A percentile compares a stretch with the other conserved stretches of the same genome.
These are phyloP conservation scores for Ochetophila trinervis DNA, from an alignment of 306 rosid species.

Conservation along the genomic window DNA sequence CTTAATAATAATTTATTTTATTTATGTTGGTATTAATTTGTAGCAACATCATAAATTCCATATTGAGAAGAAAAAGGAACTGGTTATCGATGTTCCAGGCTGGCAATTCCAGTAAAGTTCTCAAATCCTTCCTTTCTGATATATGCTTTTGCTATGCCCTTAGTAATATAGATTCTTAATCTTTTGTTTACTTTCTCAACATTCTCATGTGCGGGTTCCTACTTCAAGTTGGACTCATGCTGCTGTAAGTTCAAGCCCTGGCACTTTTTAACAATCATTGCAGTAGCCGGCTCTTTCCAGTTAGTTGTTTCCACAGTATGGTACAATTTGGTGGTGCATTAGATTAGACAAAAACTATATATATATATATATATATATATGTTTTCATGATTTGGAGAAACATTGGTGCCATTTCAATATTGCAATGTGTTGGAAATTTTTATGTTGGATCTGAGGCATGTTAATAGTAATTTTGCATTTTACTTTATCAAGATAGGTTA, in stretches of 20 bases:
- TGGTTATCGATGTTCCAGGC: too few relatives aligned
- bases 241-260: constrained; percentile 5
- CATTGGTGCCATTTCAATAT: neutral
- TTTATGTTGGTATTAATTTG: too few relatives aligned
- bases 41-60: too few relatives aligned
- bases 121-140: neutral
- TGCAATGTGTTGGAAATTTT: neutral
- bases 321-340: constrained; percentile 4
- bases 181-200: neutral
- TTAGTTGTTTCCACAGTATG: constrained; percentile 8
- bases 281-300: constrained; percentile 1
- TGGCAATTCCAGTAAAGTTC: too few relatives aligned
- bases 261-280: neutral
- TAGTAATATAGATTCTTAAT: neutral
- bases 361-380: too few relatives aligned
- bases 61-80: too few relatives aligned
- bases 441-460: neutral
- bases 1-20: neutral
- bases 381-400: neutral
- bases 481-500: neutral
- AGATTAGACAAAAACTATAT: neutral
- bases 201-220: neutral
- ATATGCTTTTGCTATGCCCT: neutral
- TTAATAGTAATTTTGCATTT: neutral
- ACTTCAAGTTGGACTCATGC: constrained; percentile 1